phyloP scores from a whole-genome alignment of 83 land plant species.

The Isoetes engelmannii region DNA sequence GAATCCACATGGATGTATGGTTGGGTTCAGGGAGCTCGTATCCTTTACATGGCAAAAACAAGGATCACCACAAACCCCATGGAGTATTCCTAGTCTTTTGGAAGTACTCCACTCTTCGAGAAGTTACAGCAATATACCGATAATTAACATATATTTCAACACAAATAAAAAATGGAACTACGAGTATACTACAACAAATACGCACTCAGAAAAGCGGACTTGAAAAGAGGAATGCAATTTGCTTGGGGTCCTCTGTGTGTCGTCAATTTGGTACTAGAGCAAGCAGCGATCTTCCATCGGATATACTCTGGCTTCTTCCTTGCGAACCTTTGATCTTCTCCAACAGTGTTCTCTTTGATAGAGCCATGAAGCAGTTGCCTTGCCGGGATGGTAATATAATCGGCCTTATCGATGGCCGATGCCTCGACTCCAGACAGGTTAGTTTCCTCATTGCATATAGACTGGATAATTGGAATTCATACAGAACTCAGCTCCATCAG shows the following conservation, averaged over 20 bases:
- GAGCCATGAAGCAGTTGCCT: slow-evolving; percentile 23
- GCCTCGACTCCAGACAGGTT: slow-evolving; percentile 26
- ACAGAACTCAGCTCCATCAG: neutral
- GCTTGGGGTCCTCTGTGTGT: neutral
- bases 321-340: neutral
- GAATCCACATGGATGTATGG: no score
- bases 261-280: neutral
- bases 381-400: slow-evolving; percentile 33
- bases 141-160: no score
- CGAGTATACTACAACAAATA: neutral
- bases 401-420: slow-evolving; percentile 23
- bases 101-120: no score
- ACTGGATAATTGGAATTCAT: neutral
- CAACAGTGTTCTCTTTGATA: neutral
- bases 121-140: no score
- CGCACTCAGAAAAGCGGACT: neutral
- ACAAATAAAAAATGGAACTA: no score
- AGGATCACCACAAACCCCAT: no score
- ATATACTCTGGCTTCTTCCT: neutral
- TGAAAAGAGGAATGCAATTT: neutral
- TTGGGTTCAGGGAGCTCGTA: no score
- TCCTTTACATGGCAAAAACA: no score
- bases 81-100: no score
- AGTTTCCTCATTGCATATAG: neutral
- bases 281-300: neutral